Percentiles rank a stretch among this genome's conserved stretches.
Conservation (phyloP, 495 filamentous ascomycete species). For the Annulohypoxylon bovei region DNA sequence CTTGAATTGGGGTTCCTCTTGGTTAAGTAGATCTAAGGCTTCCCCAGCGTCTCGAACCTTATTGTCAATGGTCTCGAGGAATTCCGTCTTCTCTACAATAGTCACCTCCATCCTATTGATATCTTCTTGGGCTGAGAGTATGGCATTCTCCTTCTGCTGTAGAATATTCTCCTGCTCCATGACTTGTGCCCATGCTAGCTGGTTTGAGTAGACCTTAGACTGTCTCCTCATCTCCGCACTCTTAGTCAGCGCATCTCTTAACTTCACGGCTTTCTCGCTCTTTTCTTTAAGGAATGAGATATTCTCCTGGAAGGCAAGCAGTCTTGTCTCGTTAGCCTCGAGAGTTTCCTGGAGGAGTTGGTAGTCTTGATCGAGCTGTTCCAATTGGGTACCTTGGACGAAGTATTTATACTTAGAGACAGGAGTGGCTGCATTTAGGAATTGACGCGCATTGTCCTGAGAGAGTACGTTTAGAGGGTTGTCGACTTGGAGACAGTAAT, state of each 20-base stretch:
- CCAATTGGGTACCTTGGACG: conserved; percentile 91
- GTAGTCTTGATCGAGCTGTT: conserved; percentile 93
- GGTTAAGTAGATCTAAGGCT: conserved; percentile 29
- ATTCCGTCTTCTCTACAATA: conserved; percentile 42
- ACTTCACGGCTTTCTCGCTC: conserved; percentile 53
- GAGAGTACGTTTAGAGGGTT: conserved; percentile 98
- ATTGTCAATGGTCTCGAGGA: conserved; percentile 43
- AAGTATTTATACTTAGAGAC: conserved; percentile 96
- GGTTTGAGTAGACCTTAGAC: conserved; percentile 65
- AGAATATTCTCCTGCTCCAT: conserved; percentile 52
- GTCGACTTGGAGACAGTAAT: conserved; percentile 91
- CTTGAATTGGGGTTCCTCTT: conserved; percentile 53
- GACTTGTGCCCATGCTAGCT: conserved; percentile 81
- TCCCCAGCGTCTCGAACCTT: conserved; percentile 44
- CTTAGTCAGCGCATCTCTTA: conserved; percentile 54
- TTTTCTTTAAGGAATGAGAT: conserved; percentile 63
- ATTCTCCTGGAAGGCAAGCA: conserved; percentile 66
- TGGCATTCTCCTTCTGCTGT: conserved; percentile 38
- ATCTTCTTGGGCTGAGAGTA: conserved; percentile 47
- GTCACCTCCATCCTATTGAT: conserved; percentile 39
- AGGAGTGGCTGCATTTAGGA: conserved; percentile 84
- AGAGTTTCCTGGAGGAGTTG: conserved; percentile 69
- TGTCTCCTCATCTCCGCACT: conserved; percentile 56
- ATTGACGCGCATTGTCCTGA: conserved; percentile 93
- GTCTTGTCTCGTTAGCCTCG: conserved; percentile 57